phyloP scores from a whole-genome alignment of 441 rosid genomes.

The Populus hybrid region DNA sequence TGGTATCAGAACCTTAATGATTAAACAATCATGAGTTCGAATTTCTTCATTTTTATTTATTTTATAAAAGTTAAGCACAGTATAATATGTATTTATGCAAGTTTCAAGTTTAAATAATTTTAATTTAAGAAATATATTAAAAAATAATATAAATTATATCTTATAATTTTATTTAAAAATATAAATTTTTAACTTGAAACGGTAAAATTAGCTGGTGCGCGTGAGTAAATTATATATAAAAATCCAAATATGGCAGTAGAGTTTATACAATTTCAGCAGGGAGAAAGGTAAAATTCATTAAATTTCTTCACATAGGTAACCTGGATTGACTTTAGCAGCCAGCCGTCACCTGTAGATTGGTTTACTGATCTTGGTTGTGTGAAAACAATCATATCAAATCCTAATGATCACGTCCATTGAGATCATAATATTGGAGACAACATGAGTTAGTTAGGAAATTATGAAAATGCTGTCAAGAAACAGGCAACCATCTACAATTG shows the following conservation, averaged over 20 bases:
- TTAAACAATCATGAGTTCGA: fast-evolving
- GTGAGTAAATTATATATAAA: too few relatives aligned
- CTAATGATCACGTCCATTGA: not conserved
- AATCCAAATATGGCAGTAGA: not conserved
- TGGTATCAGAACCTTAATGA: too few relatives aligned
- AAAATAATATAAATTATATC: too few relatives aligned
- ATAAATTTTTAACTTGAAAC: too few relatives aligned
- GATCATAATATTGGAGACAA: not conserved
- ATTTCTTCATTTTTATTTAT: fast-evolving
- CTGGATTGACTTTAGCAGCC: not conserved
- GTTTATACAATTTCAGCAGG: not conserved
- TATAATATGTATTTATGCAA: too few relatives aligned
- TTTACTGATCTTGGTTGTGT: not conserved
- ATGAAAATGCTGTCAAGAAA: not conserved
- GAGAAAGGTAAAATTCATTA: not conserved
- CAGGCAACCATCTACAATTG: not conserved
- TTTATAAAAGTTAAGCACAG: too few relatives aligned
- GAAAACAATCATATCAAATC: not conserved
- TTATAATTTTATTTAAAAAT: too few relatives aligned
- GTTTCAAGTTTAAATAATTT: too few relatives aligned
- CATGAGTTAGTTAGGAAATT: not conserved
- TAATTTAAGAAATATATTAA: too few relatives aligned
- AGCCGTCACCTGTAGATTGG: not conserved
- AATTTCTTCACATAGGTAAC: not conserved
- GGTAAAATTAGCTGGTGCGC: too few relatives aligned